Evolutionary conservation across 805 yeast genomes (phyloP).

Genomic region (Candida taoyuanica): DNA sequence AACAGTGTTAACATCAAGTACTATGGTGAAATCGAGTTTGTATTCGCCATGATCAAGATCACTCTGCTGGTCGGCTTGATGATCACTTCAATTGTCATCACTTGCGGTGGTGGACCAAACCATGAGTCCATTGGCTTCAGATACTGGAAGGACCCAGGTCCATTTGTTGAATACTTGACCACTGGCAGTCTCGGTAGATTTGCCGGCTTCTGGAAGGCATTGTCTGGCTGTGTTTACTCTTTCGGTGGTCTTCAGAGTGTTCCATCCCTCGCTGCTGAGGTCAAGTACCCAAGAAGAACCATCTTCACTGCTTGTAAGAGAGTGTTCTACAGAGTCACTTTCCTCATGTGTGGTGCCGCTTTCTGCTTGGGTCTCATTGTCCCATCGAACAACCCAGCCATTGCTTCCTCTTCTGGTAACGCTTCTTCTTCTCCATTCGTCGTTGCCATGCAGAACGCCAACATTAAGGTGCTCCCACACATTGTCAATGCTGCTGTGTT

Average conservation of each 20-base stretch:
- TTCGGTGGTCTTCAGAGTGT: conserved; percentile 56
- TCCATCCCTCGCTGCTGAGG: conserved; percentile 50
- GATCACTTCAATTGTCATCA: conserved; percentile 47
- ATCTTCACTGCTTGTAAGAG: conserved; percentile 54
- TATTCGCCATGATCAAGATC: conserved; percentile 56
- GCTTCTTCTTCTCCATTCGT: conserved; percentile 37
- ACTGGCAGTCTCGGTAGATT: conserved; percentile 48
- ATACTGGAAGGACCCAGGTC: conserved; percentile 32
- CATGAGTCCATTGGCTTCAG: conserved; percentile 32
- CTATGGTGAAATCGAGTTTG: conserved; percentile 51
- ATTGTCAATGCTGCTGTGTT: conserved; percentile 36
- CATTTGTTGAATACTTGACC: conserved; percentile 27
- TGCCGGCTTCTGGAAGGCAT: conserved; percentile 54
- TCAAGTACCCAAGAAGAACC: conserved; percentile 49
- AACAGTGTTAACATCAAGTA: conserved; percentile 35
- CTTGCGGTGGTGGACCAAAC: conserved; percentile 60
- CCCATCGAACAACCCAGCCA: conserved; percentile 28
- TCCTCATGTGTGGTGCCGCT: conserved; percentile 29
- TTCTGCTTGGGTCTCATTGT: conserved; percentile 33
- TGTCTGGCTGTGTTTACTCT: conserved; percentile 57
- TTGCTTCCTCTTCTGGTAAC: conserved; percentile 29
- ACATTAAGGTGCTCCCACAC: conserved; percentile 33
- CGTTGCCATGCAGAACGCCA: conserved; percentile 44
- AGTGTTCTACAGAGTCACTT: conserved; percentile 29
- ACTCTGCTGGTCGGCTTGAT: conserved; percentile 57